Conservation (phyloP, 2,329 filamentous ascomycete species). For the Sclerotinia sclerotiorum region DNA sequence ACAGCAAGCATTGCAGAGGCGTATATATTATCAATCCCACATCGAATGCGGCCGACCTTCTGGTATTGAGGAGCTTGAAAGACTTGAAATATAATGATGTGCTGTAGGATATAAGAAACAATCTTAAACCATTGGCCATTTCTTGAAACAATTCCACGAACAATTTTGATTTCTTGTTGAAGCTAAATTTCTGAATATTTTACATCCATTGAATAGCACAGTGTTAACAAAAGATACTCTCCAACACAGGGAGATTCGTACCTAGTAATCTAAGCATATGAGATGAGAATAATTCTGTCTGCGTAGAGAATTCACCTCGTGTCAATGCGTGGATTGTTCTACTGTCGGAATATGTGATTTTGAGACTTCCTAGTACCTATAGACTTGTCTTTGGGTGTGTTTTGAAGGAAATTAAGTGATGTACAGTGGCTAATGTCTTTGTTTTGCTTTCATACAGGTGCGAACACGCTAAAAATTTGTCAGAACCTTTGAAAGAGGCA, state of each 20-base stretch:
- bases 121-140: not conserved
- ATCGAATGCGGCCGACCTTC: not conserved
- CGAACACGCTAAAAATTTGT: not conserved
- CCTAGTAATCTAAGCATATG: not conserved
- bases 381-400: no score
- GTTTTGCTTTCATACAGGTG: not conserved
- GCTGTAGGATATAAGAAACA: slow-evolving; percentile 1
- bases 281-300: not conserved
- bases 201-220: not conserved
- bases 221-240: not conserved
- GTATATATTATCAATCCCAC: slow-evolving; percentile 6
- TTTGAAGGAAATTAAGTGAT: no score
- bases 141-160: not conserved
- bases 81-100: not conserved
- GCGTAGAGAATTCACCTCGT: not conserved
- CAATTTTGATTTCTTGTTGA: not conserved
- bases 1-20: slow-evolving; percentile 1
- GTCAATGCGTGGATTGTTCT: not conserved
- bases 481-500: not conserved
- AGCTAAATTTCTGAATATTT: not conserved
- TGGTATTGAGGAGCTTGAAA: not conserved
- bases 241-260: not conserved
- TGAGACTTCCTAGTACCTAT: no score
- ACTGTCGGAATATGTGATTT: not conserved
- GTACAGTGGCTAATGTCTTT: not conserved